These are phyloP conservation scores for Auricularia heimuer DNA, from an alignment of 768 basidiomycete species.

Conservation along the genomic window DNA sequence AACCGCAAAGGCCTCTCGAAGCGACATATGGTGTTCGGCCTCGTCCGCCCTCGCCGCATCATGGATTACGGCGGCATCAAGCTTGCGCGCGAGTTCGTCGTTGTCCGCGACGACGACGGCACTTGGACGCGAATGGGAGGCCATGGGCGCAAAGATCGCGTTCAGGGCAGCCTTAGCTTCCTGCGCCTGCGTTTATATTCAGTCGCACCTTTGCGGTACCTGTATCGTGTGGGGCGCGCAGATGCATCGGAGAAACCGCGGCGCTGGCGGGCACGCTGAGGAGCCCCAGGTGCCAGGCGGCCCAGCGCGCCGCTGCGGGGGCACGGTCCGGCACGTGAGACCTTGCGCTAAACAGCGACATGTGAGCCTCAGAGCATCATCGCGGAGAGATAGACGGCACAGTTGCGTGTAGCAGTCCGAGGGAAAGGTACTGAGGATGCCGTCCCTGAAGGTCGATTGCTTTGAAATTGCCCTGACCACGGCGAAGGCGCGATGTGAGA, in stretches of 20 bases:
- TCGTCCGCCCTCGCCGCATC: constrained; percentile 21
- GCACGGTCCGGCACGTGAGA: no score
- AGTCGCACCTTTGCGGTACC: background rate
- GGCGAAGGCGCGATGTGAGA: no score
- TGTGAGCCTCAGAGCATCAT: no score
- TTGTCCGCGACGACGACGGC: constrained; percentile 11
- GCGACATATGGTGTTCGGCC: constrained; percentile 22
- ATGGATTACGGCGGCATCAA: constrained; percentile 14
- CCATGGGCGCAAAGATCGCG: background rate
- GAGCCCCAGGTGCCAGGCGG: background rate
- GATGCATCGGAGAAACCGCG: background rate
- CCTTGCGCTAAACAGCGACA: no score
- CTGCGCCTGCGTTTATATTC: background rate
- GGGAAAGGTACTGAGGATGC: no score
- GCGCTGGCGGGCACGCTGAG: background rate
- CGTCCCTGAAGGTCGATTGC: no score
- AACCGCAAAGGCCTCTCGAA: constrained; percentile 20
- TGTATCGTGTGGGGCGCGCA: background rate
- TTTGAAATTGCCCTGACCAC: no score
- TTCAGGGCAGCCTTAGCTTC: background rate
- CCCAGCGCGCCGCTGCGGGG: no score
- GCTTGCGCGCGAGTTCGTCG: constrained; percentile 11
- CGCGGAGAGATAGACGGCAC: no score
- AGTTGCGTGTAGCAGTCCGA: no score
- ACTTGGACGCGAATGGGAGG: background rate